Conservation (phyloP, 192 early-diverging fungal genomes). For the Endogone sp. region DNA sequence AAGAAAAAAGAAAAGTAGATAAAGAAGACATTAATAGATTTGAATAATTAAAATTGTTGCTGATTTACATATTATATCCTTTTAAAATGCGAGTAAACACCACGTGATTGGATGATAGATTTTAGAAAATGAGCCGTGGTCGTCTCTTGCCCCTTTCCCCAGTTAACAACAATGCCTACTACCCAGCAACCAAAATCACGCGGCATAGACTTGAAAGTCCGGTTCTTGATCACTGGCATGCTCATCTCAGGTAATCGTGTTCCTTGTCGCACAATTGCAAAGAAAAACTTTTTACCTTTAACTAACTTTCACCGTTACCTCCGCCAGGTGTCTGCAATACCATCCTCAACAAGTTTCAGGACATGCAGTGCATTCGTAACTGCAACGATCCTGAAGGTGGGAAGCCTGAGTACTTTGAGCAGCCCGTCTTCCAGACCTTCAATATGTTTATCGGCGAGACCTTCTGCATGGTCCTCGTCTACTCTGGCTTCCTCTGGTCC, state of each 20-base stretch:
- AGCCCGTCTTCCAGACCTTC: conserved; percentile 97
- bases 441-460: conserved; percentile 97
- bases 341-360: conserved; percentile 84
- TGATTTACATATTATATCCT: too few relatives aligned
- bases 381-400: conserved; percentile 73
- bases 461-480: conserved; percentile 21
- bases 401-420: conserved; percentile 80
- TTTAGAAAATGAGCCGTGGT: too few relatives aligned
- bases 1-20: too few relatives aligned
- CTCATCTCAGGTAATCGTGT: conserved; percentile 63
- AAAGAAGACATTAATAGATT: too few relatives aligned
- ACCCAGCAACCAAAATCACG: too few relatives aligned
- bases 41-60: too few relatives aligned
- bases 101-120: too few relatives aligned
- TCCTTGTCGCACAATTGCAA: conserved; percentile 20
- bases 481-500: conserved; percentile 15
- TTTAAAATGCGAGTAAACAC: too few relatives aligned
- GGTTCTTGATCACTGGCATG: conserved; percentile 68
- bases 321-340: conserved; percentile 57
- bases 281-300: conserved; percentile 9
- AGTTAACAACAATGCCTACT: too few relatives aligned
- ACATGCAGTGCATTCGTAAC: conserved; percentile 87
- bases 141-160: conserved; percentile 1
- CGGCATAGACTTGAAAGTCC: conserved; percentile 3
- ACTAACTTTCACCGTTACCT: not conserved